phyloP scores from a whole-genome alignment of 495 filamentous ascomycete species.

The Daldinia bambusicola region DNA sequence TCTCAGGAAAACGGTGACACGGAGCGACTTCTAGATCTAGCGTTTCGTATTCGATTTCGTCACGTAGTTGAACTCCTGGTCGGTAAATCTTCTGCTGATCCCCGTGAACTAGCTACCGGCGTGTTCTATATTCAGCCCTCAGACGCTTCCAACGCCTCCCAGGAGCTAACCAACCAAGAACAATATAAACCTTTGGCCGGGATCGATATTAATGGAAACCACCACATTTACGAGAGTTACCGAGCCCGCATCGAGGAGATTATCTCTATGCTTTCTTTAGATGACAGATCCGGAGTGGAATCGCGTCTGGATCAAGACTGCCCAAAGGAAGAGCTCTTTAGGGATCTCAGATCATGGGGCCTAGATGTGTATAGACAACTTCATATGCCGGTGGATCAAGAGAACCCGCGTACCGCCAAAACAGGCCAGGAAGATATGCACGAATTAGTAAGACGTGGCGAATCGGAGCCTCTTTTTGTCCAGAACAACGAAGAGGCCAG shows the following conservation, averaged over 20 bases:
- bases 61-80: conserved; percentile 25
- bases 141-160: conserved; percentile 6
- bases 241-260: conserved; percentile 24
- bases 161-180: conserved; percentile 21
- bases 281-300: conserved; percentile 12
- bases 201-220: conserved; percentile 19
- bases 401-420: background rate
- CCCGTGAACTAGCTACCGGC: conserved; percentile 24
- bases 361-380: conserved; percentile 27
- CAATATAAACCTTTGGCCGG: conserved; percentile 34
- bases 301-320: conserved; percentile 19
- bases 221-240: background rate
- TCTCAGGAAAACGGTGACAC: background rate
- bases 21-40: conserved; percentile 17
- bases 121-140: conserved; percentile 36
- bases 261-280: conserved; percentile 7
- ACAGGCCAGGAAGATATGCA: background rate
- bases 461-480: conserved; percentile 30
- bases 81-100: conserved; percentile 12
- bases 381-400: background rate
- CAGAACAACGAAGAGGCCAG: conserved; percentile 16
- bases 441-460: background rate
- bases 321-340: conserved; percentile 26
- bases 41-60: conserved; percentile 38
- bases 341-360: conserved; percentile 38